Conservation (phyloP, 495 filamentous ascomycete species). For the Darksidea phi region DNA sequence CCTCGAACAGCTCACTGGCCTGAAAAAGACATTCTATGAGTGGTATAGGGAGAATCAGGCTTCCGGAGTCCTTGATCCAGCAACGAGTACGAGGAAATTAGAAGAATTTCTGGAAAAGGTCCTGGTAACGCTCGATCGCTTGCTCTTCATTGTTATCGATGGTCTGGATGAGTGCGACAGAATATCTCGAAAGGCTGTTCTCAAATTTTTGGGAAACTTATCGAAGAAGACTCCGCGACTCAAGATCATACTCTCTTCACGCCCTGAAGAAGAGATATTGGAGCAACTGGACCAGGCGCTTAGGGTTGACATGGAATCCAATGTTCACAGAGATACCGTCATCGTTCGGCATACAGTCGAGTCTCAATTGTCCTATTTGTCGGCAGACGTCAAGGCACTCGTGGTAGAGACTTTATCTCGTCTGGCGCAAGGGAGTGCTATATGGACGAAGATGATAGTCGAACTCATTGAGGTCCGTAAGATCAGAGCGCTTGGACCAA, state of each 20-base stretch:
- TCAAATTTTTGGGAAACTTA: constrained; percentile 8
- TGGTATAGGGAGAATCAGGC: constrained; percentile 16
- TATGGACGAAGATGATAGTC: constrained; percentile 23
- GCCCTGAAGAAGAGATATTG: constrained; percentile 16
- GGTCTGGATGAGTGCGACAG: constrained; percentile 17
- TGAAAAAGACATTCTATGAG: constrained; percentile 19
- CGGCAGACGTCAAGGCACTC: constrained; percentile 7
- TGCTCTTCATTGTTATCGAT: constrained; percentile 15
- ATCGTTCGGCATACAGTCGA: constrained; percentile 15
- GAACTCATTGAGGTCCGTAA: constrained; percentile 10
- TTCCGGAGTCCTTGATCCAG: constrained; percentile 9
- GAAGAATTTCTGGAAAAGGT: constrained; percentile 9
- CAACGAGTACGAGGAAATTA: constrained; percentile 8
- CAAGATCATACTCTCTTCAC: constrained; percentile 12
- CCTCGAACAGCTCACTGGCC: constrained; percentile 15
- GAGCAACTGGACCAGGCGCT: background rate
- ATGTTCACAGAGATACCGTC: constrained; percentile 4
- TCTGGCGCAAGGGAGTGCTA: constrained; percentile 15
- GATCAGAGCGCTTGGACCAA: constrained; percentile 8
- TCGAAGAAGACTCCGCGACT: constrained; percentile 14
- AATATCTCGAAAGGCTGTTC: constrained; percentile 8
- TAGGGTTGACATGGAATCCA: constrained; percentile 4
- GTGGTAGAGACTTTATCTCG: constrained; percentile 5
- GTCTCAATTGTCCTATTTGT: background rate
- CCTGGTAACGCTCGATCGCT: constrained; percentile 9